phyloP scores from a whole-genome alignment of 495 filamentous ascomycete species.

The Podospora pseudoanserina region DNA sequence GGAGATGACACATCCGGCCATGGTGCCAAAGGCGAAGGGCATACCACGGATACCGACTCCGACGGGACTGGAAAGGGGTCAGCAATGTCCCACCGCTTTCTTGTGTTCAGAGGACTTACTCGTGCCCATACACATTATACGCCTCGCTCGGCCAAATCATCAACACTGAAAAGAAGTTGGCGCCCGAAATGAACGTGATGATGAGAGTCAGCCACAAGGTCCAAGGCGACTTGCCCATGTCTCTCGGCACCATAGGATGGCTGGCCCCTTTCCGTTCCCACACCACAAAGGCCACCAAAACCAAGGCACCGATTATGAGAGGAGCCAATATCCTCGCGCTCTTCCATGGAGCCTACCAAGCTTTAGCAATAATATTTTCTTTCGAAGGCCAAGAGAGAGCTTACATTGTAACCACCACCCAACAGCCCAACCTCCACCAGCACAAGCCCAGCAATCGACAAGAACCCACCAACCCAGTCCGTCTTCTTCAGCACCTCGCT shows the following conservation, averaged over 20 bases:
- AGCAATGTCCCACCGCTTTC: not conserved
- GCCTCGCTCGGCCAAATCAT: slow-evolving; percentile 73
- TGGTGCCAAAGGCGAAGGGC: slow-evolving; percentile 61
- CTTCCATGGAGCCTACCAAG: slow-evolving; percentile 33
- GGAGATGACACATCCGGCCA: slow-evolving; percentile 59
- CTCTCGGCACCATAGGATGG: slow-evolving; percentile 63
- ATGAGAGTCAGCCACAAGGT: slow-evolving; percentile 61
- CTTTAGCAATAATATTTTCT: not conserved
- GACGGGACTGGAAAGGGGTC: slow-evolving; percentile 41
- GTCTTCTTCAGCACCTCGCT: slow-evolving; percentile 53
- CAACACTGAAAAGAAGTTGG: slow-evolving; percentile 71
- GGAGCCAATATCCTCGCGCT: slow-evolving; percentile 46
- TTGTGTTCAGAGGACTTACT: slow-evolving; percentile 29
- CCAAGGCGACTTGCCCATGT: slow-evolving; percentile 60
- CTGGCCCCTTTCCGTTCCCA: slow-evolving; percentile 63
- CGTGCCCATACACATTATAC: slow-evolving; percentile 70
- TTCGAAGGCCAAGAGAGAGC: not conserved
- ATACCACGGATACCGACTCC: slow-evolving; percentile 64
- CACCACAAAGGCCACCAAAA: slow-evolving; percentile 53
- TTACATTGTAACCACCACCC: slow-evolving; percentile 61
- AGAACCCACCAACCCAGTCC: slow-evolving; percentile 64
- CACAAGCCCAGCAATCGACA: slow-evolving; percentile 62
- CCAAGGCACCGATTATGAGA: slow-evolving; percentile 56
- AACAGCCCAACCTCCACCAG: slow-evolving; percentile 64
- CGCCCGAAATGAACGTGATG: slow-evolving; percentile 70